Percentiles rank a stretch among this genome's conserved stretches.
phyloP scores from a whole-genome alignment of 345 rosid genomes.

The Carallia pectinifolia region DNA sequence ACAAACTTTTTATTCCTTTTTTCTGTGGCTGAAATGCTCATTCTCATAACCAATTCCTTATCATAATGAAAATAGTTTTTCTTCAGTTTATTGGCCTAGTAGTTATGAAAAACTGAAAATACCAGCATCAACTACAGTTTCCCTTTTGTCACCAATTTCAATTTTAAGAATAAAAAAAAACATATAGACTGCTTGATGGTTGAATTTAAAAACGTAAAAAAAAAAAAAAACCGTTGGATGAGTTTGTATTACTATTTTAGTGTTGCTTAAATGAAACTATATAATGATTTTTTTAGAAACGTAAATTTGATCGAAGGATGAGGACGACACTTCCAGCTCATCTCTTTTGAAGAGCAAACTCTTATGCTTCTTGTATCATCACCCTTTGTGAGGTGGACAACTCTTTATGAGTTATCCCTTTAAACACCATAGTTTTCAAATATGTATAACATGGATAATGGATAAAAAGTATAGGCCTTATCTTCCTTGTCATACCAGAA shows the following conservation, averaged over 20 bases:
- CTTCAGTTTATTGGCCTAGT: neutral
- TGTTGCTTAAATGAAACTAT: too few species aligned
- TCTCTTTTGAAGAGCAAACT: neutral
- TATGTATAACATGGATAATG: neutral
- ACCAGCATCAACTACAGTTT: neutral
- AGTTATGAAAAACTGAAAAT: neutral
- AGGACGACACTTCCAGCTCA: constrained; percentile 10
- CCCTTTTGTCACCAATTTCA: neutral
- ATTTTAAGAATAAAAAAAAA: too few species aligned
- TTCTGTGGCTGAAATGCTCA: too few species aligned
- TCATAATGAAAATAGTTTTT: too few species aligned
- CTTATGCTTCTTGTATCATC: neutral
- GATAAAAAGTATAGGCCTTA: constrained; percentile 5
- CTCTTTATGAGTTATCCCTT: constrained; percentile 2
- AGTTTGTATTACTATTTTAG: too few species aligned
- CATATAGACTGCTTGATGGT: too few species aligned
- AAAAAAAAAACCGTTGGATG: too few species aligned
- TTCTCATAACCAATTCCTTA: too few species aligned
- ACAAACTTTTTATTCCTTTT: too few species aligned
- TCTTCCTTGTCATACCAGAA: neutral
- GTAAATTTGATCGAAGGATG: neutral
- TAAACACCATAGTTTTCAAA: neutral
- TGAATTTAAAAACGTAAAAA: too few species aligned
- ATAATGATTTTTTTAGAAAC: neutral
- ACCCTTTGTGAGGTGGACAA: neutral